Evolutionary conservation across 805 yeast genomes (phyloP).

Genomic region (Saccharomycodes ludwigii): DNA sequence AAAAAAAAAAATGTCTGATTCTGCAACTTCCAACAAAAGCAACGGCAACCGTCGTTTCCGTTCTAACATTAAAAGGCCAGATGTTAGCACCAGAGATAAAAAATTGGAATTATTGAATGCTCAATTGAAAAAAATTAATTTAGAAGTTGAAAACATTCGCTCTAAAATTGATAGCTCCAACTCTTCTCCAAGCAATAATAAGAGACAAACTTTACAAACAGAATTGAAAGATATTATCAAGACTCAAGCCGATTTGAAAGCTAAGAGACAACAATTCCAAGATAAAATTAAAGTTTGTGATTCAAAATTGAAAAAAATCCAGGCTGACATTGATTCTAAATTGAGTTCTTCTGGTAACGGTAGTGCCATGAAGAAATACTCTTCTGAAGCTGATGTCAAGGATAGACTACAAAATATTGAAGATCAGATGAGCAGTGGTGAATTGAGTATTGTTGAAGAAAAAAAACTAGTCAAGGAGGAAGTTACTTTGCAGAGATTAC

Average conservation of each 20-base stretch:
- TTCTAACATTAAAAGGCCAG: conserved; percentile 53
- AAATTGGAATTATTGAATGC: conserved; percentile 41
- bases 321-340: conserved; percentile 53
- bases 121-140: conserved; percentile 53
- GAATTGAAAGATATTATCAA: conserved; percentile 34
- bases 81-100: conserved; percentile 49
- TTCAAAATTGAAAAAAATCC: conserved; percentile 57
- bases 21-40: conserved; percentile 3
- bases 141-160: conserved; percentile 37
- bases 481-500: conserved; percentile 66
- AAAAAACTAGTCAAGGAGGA: conserved; percentile 76
- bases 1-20: conserved; percentile 9
- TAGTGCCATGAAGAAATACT: conserved; percentile 47
- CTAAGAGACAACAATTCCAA: conserved; percentile 31
- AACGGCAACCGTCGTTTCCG: conserved; percentile 20
- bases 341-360: conserved; percentile 22
- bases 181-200: conserved; percentile 36
- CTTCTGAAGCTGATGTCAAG: conserved; percentile 57
- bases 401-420: conserved; percentile 55
- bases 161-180: conserved; percentile 37
- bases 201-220: conserved; percentile 41
- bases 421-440: conserved; percentile 62
- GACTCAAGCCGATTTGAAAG: conserved; percentile 35
- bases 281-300: conserved; percentile 68
- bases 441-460: conserved; percentile 82